These are phyloP conservation scores for Amanita exitialis DNA, from an alignment of 768 basidiomycete species.

Conservation along the genomic window DNA sequence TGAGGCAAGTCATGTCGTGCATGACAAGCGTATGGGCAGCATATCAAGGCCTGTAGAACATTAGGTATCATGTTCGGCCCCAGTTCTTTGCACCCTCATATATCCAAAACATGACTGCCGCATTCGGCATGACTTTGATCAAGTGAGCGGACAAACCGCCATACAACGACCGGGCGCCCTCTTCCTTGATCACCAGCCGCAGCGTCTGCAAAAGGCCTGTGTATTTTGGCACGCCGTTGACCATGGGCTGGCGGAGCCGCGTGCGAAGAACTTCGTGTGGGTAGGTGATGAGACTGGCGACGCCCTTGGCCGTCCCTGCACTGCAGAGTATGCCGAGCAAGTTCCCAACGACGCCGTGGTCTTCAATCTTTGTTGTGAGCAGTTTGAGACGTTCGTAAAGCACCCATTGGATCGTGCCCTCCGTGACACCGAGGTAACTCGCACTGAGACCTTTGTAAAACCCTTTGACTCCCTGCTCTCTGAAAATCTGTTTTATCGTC, in stretches of 20 bases:
- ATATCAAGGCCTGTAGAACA: too few relatives aligned
- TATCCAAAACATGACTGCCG: too few relatives aligned
- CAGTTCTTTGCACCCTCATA: too few relatives aligned
- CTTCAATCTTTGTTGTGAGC: conserved; percentile 43
- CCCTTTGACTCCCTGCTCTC: conserved; percentile 75
- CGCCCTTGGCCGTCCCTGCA: conserved; percentile 87
- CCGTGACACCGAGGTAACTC: conserved; percentile 91
- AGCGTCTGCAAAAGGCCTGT: too few relatives aligned
- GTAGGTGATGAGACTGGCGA: conserved; percentile 93
- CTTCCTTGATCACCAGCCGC: conserved; percentile 51
- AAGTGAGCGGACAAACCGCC: conserved; percentile 91
- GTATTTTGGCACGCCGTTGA: too few relatives aligned
- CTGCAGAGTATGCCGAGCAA: conserved; percentile 84
- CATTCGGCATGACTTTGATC: conserved; percentile 40
- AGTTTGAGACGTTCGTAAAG: conserved; percentile 89
- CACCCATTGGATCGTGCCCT: conserved; percentile 96
- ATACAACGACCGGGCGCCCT: conserved; percentile 80
- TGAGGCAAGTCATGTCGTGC: too few relatives aligned
- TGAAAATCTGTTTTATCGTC: conserved; percentile 65
- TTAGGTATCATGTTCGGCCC: too few relatives aligned
- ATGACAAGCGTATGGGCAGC: too few relatives aligned
- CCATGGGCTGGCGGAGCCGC: too few relatives aligned
- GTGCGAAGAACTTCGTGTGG: conserved; percentile 97
- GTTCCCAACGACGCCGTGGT: conserved; percentile 45
- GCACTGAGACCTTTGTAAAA: conserved; percentile 96